These are phyloP conservation scores for Aspergillus brasiliensis DNA, from an alignment of 2,329 filamentous ascomycete species.

Conservation along the genomic window DNA sequence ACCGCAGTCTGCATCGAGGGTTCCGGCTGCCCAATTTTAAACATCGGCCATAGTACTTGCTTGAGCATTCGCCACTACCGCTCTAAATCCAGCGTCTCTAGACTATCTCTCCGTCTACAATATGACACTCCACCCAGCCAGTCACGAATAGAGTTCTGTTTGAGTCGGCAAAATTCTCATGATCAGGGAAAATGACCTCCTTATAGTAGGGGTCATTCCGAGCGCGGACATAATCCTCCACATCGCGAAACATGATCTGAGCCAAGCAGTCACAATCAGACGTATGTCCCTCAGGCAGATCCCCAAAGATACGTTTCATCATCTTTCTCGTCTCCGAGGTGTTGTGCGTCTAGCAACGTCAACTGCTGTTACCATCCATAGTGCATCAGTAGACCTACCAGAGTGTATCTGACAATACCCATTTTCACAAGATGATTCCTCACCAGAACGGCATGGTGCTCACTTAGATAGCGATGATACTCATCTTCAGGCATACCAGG, in stretches of 20 bases:
- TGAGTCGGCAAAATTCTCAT: slow-evolving; percentile 4
- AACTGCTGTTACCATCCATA: neutral
- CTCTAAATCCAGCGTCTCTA: neutral
- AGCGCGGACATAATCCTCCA: slow-evolving; percentile 8
- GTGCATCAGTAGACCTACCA: neutral
- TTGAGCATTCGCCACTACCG: neutral
- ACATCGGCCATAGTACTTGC: neutral
- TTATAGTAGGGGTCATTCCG: slow-evolving; percentile 7
- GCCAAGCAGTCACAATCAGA: slow-evolving; percentile 8
- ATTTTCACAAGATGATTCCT: neutral
- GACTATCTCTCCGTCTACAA: neutral
- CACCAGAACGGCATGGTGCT: slow-evolving; percentile 5
- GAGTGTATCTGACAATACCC: slow-evolving; percentile 5
- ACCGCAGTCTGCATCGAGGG: neutral
- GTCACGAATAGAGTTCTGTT: neutral
- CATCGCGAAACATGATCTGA: slow-evolving; percentile 4
- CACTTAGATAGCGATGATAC: slow-evolving; percentile 11
- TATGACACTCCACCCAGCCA: slow-evolving; percentile 7
- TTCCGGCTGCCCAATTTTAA: neutral
- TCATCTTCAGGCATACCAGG: slow-evolving; percentile 7
- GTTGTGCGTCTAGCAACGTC: slow-evolving; percentile 6
- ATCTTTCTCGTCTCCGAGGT: slow-evolving; percentile 4
- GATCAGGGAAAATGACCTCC: slow-evolving; percentile 10
- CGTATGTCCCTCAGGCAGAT: neutral
- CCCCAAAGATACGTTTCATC: neutral